phyloP scores from a whole-genome alignment of 805 yeast genomes.

The Torulaspora delbrueckii region DNA sequence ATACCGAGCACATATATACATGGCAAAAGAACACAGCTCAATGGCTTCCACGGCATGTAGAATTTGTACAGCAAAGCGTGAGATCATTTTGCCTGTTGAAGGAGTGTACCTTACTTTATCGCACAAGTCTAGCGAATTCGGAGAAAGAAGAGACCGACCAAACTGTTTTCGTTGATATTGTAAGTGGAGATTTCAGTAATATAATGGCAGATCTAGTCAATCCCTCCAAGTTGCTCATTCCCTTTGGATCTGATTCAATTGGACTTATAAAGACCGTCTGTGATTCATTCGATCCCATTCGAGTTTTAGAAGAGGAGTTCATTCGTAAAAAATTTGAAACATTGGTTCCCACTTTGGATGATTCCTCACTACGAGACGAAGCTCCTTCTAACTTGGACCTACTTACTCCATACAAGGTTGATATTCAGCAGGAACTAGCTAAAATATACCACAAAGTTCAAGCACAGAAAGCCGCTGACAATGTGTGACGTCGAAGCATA shows the following conservation, averaged over 20 bases:
- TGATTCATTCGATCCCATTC: conserved; percentile 34
- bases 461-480: not conserved
- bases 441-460: conserved; percentile 3
- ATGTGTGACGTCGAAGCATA: not conserved
- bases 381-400: not conserved
- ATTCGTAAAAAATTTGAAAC: conserved; percentile 3
- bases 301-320: conserved; percentile 7
- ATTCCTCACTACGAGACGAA: not conserved
- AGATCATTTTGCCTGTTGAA: conserved; percentile 20
- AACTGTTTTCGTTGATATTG: not conserved
- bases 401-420: not conserved
- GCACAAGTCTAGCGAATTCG: not conserved
- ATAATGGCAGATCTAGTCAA: conserved; percentile 14
- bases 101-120: conserved; percentile 13
- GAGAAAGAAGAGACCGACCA: not conserved
- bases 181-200: conserved; percentile 4
- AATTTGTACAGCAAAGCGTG: conserved; percentile 25
- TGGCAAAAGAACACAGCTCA: conserved; percentile 17
- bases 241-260: conserved; percentile 49
- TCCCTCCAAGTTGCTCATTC: conserved; percentile 36
- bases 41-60: conserved; percentile 26
- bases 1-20: conserved; percentile 16
- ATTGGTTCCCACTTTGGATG: conserved; percentile 3
- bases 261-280: conserved; percentile 43
- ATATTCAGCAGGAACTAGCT: conserved; percentile 16